A percentile compares a stretch with the other conserved stretches of the same genome.
Evolutionary conservation across 75 land plant genomes (phyloP).

Genomic region (Ceratopteris richardii): DNA sequence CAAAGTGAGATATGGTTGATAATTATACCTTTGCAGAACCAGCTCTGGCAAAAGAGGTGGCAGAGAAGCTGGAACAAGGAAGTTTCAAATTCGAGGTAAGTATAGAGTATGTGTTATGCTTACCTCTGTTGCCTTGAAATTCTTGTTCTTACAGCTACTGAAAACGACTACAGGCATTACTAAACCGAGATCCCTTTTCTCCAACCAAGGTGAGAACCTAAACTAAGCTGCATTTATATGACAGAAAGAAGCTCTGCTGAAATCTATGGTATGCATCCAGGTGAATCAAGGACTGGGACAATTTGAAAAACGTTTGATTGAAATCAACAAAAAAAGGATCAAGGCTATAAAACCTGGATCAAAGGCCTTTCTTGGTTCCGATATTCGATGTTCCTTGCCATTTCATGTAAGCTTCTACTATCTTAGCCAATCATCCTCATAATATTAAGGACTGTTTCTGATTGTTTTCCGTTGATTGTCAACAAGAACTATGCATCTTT

Average conservation of each 20-base stretch:
- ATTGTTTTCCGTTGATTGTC: too few species aligned
- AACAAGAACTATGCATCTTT: too few species aligned
- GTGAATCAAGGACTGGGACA: constrained; percentile 4
- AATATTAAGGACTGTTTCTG: too few species aligned
- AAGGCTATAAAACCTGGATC: constrained; percentile 13
- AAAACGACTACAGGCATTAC: neutral
- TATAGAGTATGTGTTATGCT: neutral
- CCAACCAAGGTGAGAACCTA: neutral
- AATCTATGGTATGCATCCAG: neutral
- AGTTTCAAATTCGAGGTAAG: constrained; percentile 13
- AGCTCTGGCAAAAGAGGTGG: constrained; percentile 7
- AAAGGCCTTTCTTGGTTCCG: constrained; percentile 3
- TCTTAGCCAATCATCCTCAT: too few species aligned
- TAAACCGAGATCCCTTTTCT: constrained; percentile 1
- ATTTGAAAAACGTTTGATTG: constrained; percentile 7
- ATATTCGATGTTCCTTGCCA: neutral
- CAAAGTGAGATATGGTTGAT: neutral
- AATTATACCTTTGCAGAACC: constrained; percentile 4
- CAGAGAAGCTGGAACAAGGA: constrained; percentile 9
- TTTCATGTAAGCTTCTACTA: constrained; percentile 11
- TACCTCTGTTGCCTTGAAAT: neutral
- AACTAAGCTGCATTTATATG: neutral
- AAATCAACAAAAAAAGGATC: constrained; percentile 8
- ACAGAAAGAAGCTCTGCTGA: neutral
- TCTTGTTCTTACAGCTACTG: neutral